Evolutionary conservation across 345 rosid genomes (phyloP), one percentile per base, ranked within the genome.

Genomic region (Murraya koenigii): DNA sequence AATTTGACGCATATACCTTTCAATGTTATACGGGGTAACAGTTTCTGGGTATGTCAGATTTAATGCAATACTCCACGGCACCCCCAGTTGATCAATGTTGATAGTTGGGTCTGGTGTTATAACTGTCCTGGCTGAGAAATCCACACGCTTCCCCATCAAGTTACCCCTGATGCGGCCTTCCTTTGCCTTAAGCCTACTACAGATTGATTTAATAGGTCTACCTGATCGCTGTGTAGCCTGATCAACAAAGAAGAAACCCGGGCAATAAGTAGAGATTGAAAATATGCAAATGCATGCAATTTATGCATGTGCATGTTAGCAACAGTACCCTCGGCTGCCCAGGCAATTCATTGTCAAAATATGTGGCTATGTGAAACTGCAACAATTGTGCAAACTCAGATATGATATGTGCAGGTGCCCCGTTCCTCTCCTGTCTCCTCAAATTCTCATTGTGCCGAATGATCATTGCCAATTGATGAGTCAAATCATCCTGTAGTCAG

Each of bases 211-310:
- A 44, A 95, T 95, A 68, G 99, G 98, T 77, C 99, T 91, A 74
- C 99, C 99, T 17, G 99, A 94, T 80, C 97, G 88, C 71, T 95
- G 99, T n/a, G 97, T 95, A 54, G 98, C 99, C 99, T 93, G 88
- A 66, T 81, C 30, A 69, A 64, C 20, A 38, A 68, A 8, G 68
- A 74, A 60, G 33, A 77, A 58, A 58, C 67, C 52, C 32, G 69
- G 63, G 69, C 74, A 59, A 80, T 23, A 64, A 78, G 11, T 66
- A 35, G 47, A 72, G 32, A 19, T 28, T 72, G 19, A 69, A 22
- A 14, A 14, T 25, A 69, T 22, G 35, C 30, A 25, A 9, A 23
- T 14, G 60, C 23, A 59, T 23, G 54, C 26, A 41, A 73, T 26
- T 38, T 59, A 39, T 38, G 64, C 52, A 62, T 38, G 15, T 33